Percentiles rank a stretch among this genome's conserved stretches.
Conservation (phyloP, 352 stramenopile species). For the Bremia lactucae region DNA sequence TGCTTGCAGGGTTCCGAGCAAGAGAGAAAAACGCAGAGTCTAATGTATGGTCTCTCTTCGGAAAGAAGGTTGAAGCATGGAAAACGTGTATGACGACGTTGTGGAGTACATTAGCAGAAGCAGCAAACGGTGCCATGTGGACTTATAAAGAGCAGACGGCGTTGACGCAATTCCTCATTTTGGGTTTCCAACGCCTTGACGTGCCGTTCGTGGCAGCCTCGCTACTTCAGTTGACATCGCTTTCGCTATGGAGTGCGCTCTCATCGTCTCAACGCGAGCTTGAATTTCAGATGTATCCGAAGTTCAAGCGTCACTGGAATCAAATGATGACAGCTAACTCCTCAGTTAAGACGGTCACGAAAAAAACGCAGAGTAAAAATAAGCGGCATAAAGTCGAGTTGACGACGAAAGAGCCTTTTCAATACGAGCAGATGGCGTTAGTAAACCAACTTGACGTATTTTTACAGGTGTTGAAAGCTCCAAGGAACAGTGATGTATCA, state of each 20-base stretch:
- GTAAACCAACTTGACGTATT: constrained; percentile 36
- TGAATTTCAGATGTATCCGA: constrained; percentile 53
- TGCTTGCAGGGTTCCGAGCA: constrained; percentile 27
- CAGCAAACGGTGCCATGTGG: constrained; percentile 23
- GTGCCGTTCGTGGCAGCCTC: constrained; percentile 35
- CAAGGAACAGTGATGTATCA: constrained; percentile 17
- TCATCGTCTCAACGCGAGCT: constrained; percentile 45
- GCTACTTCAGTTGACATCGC: constrained; percentile 52
- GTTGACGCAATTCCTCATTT: constrained; percentile 50
- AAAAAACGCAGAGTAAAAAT: constrained; percentile 12
- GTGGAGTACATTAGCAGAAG: constrained; percentile 17
- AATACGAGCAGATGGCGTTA: constrained; percentile 24
- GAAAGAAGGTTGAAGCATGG: constrained; percentile 19
- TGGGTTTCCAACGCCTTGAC: constrained; percentile 51
- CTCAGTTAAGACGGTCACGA: constrained; percentile 4
- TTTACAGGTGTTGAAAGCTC: constrained; percentile 20
- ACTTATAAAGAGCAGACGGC: constrained; percentile 39
- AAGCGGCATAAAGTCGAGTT: constrained; percentile 30
- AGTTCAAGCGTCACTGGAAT: constrained; percentile 57
- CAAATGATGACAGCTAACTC: constrained; percentile 15
- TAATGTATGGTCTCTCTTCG: constrained; percentile 17
- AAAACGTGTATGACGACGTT: constrained; percentile 29
- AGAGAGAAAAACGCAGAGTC: constrained; percentile 1
- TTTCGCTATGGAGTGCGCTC: constrained; percentile 49
- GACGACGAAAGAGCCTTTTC: not conserved